Evolutionary conservation across 805 yeast genomes (phyloP).

Genomic region (Nakazawaea holstii): DNA sequence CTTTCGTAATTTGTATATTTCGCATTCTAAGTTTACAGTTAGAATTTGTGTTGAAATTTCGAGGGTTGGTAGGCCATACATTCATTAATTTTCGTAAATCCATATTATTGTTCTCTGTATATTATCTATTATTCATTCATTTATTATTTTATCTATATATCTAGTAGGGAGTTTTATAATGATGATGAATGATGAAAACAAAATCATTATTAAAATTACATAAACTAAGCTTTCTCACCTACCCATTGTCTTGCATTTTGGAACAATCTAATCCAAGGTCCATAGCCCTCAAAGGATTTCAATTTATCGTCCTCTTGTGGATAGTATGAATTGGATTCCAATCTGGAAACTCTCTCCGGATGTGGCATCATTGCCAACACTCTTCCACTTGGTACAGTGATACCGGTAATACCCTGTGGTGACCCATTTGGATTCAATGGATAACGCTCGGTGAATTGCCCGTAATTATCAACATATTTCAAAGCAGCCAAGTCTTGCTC

Average conservation of each 20-base stretch:
- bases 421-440: conserved; percentile 98
- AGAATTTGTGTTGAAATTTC: conserved; percentile 28
- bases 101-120: no score
- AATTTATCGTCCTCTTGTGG: conserved; percentile 48
- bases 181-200: background rate
- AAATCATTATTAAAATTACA: background rate
- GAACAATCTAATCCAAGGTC: conserved; percentile 95
- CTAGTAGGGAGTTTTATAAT: background rate
- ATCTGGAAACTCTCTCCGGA: conserved; percentile 90
- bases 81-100: background rate
- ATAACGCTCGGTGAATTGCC: conserved; percentile 71
- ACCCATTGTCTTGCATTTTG: conserved; percentile 95
- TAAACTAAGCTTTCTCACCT: conserved; percentile 20
- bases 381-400: conserved; percentile 85
- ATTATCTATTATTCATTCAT: conserved; percentile 30
- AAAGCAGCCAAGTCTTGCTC: conserved; percentile 54
- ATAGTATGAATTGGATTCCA: conserved; percentile 88
- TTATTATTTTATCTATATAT: background rate
- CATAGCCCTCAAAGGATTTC: conserved; percentile 70
- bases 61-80: conserved; percentile 74
- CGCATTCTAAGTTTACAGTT: conserved; percentile 33
- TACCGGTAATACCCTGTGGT: conserved; percentile 88
- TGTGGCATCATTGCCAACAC: conserved; percentile 99
- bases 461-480: conserved; percentile 88
- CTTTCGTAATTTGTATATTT: conserved; percentile 35